A percentile compares a stretch with the other conserved stretches of the same genome.
Conservation (phyloP, 805 yeast species). For the Lipomyces kockii region DNA sequence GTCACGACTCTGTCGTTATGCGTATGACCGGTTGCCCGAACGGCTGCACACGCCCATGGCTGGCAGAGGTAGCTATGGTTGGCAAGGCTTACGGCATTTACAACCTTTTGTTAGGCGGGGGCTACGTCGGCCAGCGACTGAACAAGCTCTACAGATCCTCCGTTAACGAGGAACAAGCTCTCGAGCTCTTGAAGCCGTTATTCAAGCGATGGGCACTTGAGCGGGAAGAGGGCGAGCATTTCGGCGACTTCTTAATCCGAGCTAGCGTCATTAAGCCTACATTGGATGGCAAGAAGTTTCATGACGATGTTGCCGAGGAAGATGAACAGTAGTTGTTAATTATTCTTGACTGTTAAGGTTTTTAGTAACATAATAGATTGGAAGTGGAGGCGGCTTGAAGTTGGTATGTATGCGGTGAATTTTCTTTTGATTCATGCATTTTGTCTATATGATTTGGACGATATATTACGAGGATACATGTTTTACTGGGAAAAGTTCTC, state of each 20-base stretch:
- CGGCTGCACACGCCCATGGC: conserved; percentile 98
- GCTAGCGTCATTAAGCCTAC: conserved; percentile 88
- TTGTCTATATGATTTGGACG: too few species aligned
- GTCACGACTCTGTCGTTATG: conserved; percentile 93
- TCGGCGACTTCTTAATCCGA: conserved; percentile 91
- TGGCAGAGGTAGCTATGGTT: conserved; percentile 92
- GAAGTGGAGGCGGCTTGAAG: neutral
- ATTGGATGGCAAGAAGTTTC: conserved; percentile 88
- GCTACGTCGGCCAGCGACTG: conserved; percentile 88
- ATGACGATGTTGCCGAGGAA: conserved; percentile 88
- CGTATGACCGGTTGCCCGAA: conserved; percentile 99
- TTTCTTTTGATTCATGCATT: too few species aligned
- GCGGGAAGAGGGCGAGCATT: conserved; percentile 88
- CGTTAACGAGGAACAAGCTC: conserved; percentile 86
- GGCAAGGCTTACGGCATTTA: conserved; percentile 95
- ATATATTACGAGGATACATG: too few species aligned
- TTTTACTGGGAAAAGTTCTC: too few species aligned
- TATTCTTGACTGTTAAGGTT: too few species aligned
- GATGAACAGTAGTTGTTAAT: conserved; percentile 17
- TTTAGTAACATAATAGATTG: neutral
- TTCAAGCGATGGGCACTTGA: conserved; percentile 94
- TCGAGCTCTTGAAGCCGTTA: conserved; percentile 76
- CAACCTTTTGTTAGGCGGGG: conserved; percentile 94
- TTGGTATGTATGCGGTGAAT: too few species aligned
- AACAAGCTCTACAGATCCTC: conserved; percentile 89